phyloP scores from a whole-genome alignment of 192 early-diverging fungal species.

The Polychytrium aggregatum region DNA sequence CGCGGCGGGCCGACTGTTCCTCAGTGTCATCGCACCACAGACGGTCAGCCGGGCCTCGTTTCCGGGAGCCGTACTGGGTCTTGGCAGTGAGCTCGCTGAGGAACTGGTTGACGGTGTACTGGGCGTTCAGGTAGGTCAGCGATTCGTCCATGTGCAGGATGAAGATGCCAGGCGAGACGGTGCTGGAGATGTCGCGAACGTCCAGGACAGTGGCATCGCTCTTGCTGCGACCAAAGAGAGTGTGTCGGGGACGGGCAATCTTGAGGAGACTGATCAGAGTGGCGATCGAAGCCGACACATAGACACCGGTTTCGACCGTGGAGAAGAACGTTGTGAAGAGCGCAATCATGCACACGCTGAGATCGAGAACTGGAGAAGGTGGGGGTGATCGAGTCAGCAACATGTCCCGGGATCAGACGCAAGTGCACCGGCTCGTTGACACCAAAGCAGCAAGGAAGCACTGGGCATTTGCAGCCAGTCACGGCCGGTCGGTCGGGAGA shows the following conservation, averaged over 20 bases:
- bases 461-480: too few relatives aligned
- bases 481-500: too few relatives aligned
- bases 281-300: constrained; percentile 60
- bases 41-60: constrained; percentile 8
- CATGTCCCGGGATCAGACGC: too few relatives aligned
- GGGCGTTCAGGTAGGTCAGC: constrained; percentile 58
- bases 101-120: constrained; percentile 29
- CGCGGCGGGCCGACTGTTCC: too few relatives aligned
- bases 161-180: constrained; percentile 48
- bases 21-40: constrained; percentile 31
- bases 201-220: constrained; percentile 8
- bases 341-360: constrained; percentile 36
- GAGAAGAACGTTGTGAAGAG: constrained; percentile 51
- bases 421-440: too few relatives aligned
- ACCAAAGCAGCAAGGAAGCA: too few relatives aligned
- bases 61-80: constrained; percentile 19
- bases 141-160: constrained; percentile 58
- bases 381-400: too few relatives aligned
- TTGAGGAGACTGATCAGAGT: constrained; percentile 64
- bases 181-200: constrained; percentile 2
- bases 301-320: constrained; percentile 70
- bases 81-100: constrained; percentile 7
- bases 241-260: constrained; percentile 55
- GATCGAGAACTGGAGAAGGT: constrained; percentile 38
- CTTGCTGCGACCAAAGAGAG: constrained; percentile 21